Evolutionary conservation across 192 early-diverging fungal genomes (phyloP).

Genomic region (Piromyces sp.): DNA sequence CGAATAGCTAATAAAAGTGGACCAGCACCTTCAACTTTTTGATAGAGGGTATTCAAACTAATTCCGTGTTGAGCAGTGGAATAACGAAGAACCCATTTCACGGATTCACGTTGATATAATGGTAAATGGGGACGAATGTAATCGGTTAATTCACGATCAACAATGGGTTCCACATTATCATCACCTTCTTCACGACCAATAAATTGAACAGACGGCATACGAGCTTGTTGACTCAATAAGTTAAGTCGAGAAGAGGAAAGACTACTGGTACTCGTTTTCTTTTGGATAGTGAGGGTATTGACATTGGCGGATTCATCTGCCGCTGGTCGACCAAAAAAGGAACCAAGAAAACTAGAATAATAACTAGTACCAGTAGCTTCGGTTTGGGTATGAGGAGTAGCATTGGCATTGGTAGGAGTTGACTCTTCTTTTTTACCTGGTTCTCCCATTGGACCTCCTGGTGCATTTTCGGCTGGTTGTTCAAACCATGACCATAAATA

Average conservation of each 20-base stretch:
- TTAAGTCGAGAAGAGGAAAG: background rate
- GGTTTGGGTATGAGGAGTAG: too few relatives aligned
- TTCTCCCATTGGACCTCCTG: too few relatives aligned
- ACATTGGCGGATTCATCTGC: background rate
- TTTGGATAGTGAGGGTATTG: background rate
- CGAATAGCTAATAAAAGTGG: conserved; percentile 53
- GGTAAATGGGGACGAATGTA: conserved; percentile 30
- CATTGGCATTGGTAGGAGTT: too few relatives aligned
- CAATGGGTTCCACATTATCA: background rate
- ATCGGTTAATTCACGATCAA: background rate
- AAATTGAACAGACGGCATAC: background rate
- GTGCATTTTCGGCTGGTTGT: background rate
- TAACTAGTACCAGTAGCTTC: background rate
- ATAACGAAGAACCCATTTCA: conserved; percentile 68
- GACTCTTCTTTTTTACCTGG: too few relatives aligned
- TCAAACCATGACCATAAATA: background rate
- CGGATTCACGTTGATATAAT: conserved; percentile 50
- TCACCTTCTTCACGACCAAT: background rate
- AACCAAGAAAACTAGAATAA: background rate
- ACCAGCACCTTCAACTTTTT: conserved; percentile 38
- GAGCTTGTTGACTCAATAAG: background rate
- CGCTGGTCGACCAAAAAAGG: background rate
- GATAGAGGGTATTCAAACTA: conserved; percentile 66
- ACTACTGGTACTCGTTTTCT: background rate
- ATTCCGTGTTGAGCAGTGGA: conserved; percentile 87